phyloP scores from a whole-genome alignment of 148 eudicot genomes.

The Rheum nobile region DNA sequence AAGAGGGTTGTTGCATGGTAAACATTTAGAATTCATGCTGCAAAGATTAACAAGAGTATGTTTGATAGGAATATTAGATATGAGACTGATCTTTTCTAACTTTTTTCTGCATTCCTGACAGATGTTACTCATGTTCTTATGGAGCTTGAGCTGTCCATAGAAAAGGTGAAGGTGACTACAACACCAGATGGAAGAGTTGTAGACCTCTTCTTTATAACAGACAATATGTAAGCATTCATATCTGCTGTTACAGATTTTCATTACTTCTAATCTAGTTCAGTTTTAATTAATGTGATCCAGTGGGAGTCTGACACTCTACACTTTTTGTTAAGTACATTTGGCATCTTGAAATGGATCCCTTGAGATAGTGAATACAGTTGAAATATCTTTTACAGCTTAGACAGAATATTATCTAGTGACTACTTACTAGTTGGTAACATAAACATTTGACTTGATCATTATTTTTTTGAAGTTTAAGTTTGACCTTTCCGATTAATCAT shows the following conservation, averaged over 20 bases:
- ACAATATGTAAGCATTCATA: constrained; percentile 45
- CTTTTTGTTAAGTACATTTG: neutral
- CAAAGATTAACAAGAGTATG: neutral
- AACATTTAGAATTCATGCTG: neutral
- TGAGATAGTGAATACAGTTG: no score
- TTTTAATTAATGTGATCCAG: neutral
- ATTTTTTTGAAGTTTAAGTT: neutral
- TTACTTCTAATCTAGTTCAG: neutral
- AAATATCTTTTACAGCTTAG: no score
- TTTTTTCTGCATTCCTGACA: constrained; percentile 6
- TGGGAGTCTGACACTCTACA: neutral
- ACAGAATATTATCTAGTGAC: neutral
- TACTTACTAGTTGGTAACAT: neutral
- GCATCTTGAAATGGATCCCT: no score
- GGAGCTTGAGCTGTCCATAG: constrained; percentile 62
- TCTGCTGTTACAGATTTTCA: neutral
- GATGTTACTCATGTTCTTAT: constrained; percentile 68
- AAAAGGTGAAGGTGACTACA: constrained; percentile 75
- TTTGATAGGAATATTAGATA: neutral
- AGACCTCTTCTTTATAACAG: constrained; percentile 69
- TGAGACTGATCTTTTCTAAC: constrained; percentile 7
- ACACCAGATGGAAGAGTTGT: constrained; percentile 70
- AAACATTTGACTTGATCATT: neutral
- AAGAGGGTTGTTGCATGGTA: constrained; percentile 67
- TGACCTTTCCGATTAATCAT: neutral